A percentile compares a stretch with the other conserved stretches of the same genome.
Evolutionary conservation across 108 stramenopile species (phyloP).

Genomic region (Licmophora abbreviata): DNA sequence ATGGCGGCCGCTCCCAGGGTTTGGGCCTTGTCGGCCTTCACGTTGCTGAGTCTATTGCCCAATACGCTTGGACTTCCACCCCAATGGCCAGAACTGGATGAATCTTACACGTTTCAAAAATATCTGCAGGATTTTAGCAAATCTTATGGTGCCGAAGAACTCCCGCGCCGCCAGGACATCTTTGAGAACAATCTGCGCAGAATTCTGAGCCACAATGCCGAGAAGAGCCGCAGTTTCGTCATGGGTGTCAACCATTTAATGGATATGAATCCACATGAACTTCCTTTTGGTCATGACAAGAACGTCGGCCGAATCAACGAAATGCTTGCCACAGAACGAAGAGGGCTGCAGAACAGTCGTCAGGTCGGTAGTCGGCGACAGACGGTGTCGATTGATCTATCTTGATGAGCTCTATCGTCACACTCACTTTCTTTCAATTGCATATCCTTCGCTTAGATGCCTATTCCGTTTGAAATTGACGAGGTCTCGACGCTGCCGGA

Average conservation of each 20-base stretch:
- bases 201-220: slow-evolving; percentile 47
- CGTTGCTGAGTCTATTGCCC: no score
- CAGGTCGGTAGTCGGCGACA: neutral
- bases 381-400: no score
- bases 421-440: no score
- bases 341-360: slow-evolving; percentile 1
- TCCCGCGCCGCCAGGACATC: slow-evolving; percentile 27
- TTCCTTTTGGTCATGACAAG: slow-evolving; percentile 54
- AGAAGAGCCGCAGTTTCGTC: slow-evolving; percentile 16
- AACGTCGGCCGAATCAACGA: slow-evolving; percentile 3
- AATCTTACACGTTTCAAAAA: neutral
- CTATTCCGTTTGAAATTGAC: slow-evolving; percentile 33
- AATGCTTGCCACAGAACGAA: slow-evolving; percentile 7
- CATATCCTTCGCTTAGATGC: no score
- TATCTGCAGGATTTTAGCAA: slow-evolving; percentile 28
- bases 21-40: no score
- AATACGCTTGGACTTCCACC: no score
- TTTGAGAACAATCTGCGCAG: slow-evolving; percentile 39
- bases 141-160: slow-evolving; percentile 35
- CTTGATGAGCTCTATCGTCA: slow-evolving; percentile 25
- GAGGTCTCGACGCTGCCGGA: slow-evolving; percentile 43
- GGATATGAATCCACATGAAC: slow-evolving; percentile 39
- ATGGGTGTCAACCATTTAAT: slow-evolving; percentile 65
- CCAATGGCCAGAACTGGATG: slow-evolving; percentile 2
- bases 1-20: no score